phyloP scores from a whole-genome alignment of 441 rosid genomes.

The Capsella rubella region DNA sequence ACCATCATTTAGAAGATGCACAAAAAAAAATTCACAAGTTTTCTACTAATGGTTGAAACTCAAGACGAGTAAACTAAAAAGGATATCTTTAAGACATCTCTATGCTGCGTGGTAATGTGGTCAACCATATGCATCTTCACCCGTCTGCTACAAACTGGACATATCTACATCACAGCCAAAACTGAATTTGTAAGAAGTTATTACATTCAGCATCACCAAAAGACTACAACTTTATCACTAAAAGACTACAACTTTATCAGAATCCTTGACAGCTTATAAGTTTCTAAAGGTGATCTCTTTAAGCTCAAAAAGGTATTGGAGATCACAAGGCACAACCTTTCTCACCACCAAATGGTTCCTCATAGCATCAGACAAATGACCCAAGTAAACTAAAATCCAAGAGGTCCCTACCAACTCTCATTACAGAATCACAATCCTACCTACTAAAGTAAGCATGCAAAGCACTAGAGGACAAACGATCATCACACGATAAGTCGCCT shows the following conservation, averaged over 20 bases:
- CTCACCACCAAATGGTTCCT: slow-evolving; percentile 1
- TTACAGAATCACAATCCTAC: slow-evolving; percentile 25
- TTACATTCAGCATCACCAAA: background rate
- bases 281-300: slow-evolving; percentile 3
- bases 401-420: slow-evolving; percentile 8
- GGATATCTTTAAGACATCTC: slow-evolving; percentile 43
- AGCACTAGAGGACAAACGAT: slow-evolving; percentile 19
- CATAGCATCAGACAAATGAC: background rate
- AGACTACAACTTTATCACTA: background rate
- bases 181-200: background rate
- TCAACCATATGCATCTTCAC: slow-evolving; percentile 47
- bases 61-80: background rate
- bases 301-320: slow-evolving; percentile 5
- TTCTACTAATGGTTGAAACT: background rate
- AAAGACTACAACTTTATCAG: background rate
- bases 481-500: background rate
- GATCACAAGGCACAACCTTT: background rate
- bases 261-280: background rate
- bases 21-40: background rate
- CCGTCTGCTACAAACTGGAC: slow-evolving; percentile 45
- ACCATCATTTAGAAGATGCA: background rate
- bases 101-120: slow-evolving; percentile 42
- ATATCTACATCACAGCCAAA: slow-evolving; percentile 42
- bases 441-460: slow-evolving; percentile 8
- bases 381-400: slow-evolving; percentile 11